Percentiles rank a stretch among this genome's conserved stretches.
These are phyloP conservation scores for Trametes versicolor DNA, from an alignment of 1,284 basidiomycete genomes.

Conservation along the genomic window DNA sequence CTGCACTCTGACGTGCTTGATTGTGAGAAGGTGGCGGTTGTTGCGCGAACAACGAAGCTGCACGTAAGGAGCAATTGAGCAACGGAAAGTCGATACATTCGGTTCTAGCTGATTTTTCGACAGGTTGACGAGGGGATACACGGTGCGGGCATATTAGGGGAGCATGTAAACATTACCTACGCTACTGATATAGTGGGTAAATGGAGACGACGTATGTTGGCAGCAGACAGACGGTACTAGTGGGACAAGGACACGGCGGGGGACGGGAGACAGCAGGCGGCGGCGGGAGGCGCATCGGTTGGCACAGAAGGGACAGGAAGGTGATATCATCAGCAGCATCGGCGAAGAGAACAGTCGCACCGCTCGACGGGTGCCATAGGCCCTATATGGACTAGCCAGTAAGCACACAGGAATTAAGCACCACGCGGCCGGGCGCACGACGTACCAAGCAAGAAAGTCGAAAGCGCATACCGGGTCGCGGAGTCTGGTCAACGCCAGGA, in stretches of 20 bases:
- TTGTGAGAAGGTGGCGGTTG: background rate
- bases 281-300: background rate
- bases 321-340: slow-evolving; percentile 1
- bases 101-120: slow-evolving; percentile 12
- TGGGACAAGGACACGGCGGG: background rate
- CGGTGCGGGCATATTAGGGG: slow-evolving; percentile 22
- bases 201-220: slow-evolving; percentile 10
- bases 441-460: slow-evolving; percentile 2
- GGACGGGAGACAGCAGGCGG: background rate
- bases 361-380: slow-evolving; percentile 18
- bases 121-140: slow-evolving; percentile 22
- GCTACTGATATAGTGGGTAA: slow-evolving; percentile 26
- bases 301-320: slow-evolving; percentile 5
- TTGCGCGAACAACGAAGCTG: background rate
- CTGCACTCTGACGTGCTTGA: background rate
- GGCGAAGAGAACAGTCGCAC: slow-evolving; percentile 13
- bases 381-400: slow-evolving; percentile 11
- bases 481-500: slow-evolving; percentile 36
- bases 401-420: background rate
- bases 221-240: slow-evolving; percentile 17
- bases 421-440: background rate
- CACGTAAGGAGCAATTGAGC: no score
- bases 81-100: slow-evolving; percentile 3
- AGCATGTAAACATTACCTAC: slow-evolving; percentile 34
- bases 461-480: slow-evolving; percentile 17